Base-by-base conservation (phyloP, 192 early-diverging fungal genomes). In the Backusella mclennaniae region DNA sequence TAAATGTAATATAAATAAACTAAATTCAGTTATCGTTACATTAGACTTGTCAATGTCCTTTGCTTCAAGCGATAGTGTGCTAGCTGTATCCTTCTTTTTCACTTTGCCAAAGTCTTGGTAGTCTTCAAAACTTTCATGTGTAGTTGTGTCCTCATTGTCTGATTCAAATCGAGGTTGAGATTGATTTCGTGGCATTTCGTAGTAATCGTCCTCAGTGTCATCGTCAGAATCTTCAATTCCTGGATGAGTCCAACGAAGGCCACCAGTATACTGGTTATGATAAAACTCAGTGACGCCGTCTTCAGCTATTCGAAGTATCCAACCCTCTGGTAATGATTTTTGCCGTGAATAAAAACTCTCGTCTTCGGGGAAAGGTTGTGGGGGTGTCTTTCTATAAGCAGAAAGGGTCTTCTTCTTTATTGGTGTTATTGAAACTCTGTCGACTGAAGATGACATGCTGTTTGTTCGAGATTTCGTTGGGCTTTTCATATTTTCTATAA, bases 241-340 rank as follows among this genome's bases (percentile, higher is more conserved):
- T n/a, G 83, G 83, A 75, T 80, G 79, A 17, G 78, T 82, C 59
- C 73, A 84, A 23, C 85, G 74, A 21, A 84, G 69, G 19, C 78
- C 85, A 21, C 79, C 66, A 9, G 85, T 85, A 19, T 77, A 23
- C 5, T 69, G 74, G 36, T 85, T 85, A 19, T 73, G 77, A 67
- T 82, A 84, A 71, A 75, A 84, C 66, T 68, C 73, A 11, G 76
- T 79, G 42, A 21, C 74, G 12, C 85, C 85, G 66, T 84, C 76
- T 29, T 84, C 80, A 8, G 85, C 69, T 4, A 76, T 17, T 71
- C 67, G 46, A 33, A 80, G 41, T 15, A 31, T 42, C 79, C 79
- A 80, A 0, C 79, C 79, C 35, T 71, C 59, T 29, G 79, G 79
- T 33, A 80, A 8, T 42, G 36, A 35, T 44, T 29, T 74, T 26